Base-by-base conservation (phyloP, 2,329 filamentous ascomycete species). In the Tolypocladium pustulatum region DNA sequence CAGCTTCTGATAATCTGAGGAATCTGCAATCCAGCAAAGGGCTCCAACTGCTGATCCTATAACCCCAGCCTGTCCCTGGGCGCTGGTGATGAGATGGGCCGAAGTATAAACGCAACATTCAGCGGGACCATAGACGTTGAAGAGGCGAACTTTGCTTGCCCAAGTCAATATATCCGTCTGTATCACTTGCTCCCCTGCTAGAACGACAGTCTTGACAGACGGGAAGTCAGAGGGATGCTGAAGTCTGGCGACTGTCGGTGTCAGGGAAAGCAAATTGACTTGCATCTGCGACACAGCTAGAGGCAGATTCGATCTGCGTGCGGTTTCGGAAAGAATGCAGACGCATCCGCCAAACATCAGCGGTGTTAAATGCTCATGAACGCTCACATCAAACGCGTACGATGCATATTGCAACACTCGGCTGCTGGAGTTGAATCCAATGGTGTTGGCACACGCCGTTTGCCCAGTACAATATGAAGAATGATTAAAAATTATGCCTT, bases 311-410 rank as follows among this genome's bases (percentile, higher is more conserved):
- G 82, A 81, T 55, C 82, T 73, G 4, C 80, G 76, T 55, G 81
- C 77, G 37, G 76, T 74, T 20, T 84, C 81, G 0, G 79, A 81
- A 0, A 81, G 79, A 15, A 83, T 79, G 60, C 79, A 81, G 2
- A 82, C 72, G 56, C 78, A 80, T 5, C 78, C 80, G 20, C 80
- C 80, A 3, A 71, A 69, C 27, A 76, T 72, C 7, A 82, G 72
- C 0, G 80, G 59, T 76, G 80, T 20, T 80, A 75, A 68, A 82
- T 81, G 61, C 79, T 79, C 59, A 77, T 75, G n/a, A 6, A 82
- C 76, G 54, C 78, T 78, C 51, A 80, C 78, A 55, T 83, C 80
- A 56, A 82, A 82, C 1, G 79, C 79, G 60, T 82, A 81, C 1
- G 78, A 77, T 2, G 75, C 74, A 57, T 78, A 79, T 59, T 79